Evolutionary conservation across 208 protist genomes (phyloP), one percentile per base, ranked within the genome.

Genomic region (Trypanosoma platydactyli): DNA sequence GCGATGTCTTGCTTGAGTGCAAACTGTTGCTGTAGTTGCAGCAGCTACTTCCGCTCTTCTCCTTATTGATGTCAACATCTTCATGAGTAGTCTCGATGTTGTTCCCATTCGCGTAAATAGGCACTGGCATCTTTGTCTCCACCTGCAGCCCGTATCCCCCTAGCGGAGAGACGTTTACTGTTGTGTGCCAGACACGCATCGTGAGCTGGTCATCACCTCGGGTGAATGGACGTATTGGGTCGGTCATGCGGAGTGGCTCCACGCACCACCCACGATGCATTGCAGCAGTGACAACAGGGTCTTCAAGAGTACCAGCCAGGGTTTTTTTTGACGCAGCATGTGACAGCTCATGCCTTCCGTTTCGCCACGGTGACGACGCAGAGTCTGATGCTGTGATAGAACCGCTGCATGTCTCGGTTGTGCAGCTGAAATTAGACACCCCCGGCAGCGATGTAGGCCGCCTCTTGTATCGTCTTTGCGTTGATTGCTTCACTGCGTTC

Each of bases 181-280:
- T 73, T 7, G 51, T 33, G 22, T 73, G 68, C 68, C 68, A 73
- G 1, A 73, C 59, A 45, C 59, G 59, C 68, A 73, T 73, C 45
- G 68, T 73, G 22, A 44, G 41, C 24, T 62, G 51, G 15, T 24
- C 11, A 25, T 59, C 68, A 2, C 42, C 59, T 16, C 13, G 11
- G 24, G 27, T 62, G 33, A 73, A 65, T 4, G 68, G 57, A 41
- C 53, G 55, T 3, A 89, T 61, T 12, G 86, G 77, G 25, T 68
- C 53, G 35, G 56, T 38, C 13, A 27, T 52, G 22, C 67, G 76
- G 56, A 89, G 44, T 1, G 77, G 80, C 15, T 78, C 74, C 48
- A 88, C 82, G 48, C 86, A 92, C 82, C 82, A 89, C 25, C 77
- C 74, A 65, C 58, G 58, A 35, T 51, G 61, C n/a, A 63, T 30